Evolutionary conservation across 2,329 filamentous ascomycete genomes (phyloP), one percentile per base, ranked within the genome.

Genomic region (Arthrobotrys megalospora): DNA sequence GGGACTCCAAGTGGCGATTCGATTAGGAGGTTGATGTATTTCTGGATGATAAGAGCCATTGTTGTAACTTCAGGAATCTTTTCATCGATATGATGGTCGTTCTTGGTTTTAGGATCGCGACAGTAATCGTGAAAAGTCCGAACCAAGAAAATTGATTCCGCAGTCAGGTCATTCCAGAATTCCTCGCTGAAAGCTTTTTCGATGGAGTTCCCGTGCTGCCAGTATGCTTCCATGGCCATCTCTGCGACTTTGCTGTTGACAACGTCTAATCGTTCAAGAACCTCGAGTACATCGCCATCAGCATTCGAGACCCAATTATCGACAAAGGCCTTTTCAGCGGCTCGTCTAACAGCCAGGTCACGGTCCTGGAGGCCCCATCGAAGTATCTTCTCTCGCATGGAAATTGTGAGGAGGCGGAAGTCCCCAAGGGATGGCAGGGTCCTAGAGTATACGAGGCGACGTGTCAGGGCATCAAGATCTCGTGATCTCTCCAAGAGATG

Each of bases 251-350:
- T 96, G 69, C 92, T 93, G 83, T 97, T 94, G 19, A 96, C 90
- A 1, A 98, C 90, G 81, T 99, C 94, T 77, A 99, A 96, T 81
- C 96, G 91, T 85, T 99, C 96, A 3, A 99, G 87, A 0, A 99
- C 88, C 84, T 99, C 96, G 2, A 96, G 88, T 5, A 99, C 87
- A 0, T 92, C 94, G 1, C 91, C 91, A 5, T 92, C 94, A 82
- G 94, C 97, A 82, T 98, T 93, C 83, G 98, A 95, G 79, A 99
- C 95, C 96, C 96, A 99, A n/a, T 93, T 90, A 83, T 97, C 94
- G 79, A 92, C 90, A 85, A 99, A 99, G 6, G 98, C 87, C 53
- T 93, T 91, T 6, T 92, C 93, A 2, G 96, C 93, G 7, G 95
- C 95, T 84, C 97, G 97, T 65, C 94, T 90, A 11, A 99, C 96